Percentiles rank a stretch among this genome's conserved stretches.
These are phyloP conservation scores for Podila verticillata DNA, from an alignment of 192 early-diverging fungal genomes.

Conservation along the genomic window DNA sequence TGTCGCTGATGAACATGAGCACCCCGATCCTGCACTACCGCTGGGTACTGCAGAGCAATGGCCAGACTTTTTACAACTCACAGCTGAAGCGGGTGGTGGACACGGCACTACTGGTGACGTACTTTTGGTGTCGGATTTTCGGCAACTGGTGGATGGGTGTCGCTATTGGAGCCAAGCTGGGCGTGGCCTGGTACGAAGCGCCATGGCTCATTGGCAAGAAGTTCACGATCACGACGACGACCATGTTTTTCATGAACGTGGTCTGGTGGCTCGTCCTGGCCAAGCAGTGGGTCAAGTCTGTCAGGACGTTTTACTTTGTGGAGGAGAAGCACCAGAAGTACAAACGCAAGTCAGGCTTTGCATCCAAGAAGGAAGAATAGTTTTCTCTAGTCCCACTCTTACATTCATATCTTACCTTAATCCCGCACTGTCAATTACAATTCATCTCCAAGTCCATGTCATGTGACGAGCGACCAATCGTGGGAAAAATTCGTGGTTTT, in stretches of 20 bases:
- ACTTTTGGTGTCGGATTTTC: constrained; percentile 36
- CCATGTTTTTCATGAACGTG: constrained; percentile 37
- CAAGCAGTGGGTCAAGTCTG: constrained; percentile 21
- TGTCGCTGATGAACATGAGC: constrained; percentile 34
- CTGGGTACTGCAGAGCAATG: constrained; percentile 25
- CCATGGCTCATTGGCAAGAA: constrained; percentile 20
- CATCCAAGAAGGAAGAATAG: constrained; percentile 3
- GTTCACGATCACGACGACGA: constrained; percentile 28
- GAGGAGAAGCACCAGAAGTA: neutral
- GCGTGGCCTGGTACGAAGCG: constrained; percentile 24
- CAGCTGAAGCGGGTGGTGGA: constrained; percentile 21
- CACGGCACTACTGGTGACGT: constrained; percentile 24
- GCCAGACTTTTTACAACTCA: constrained; percentile 18
- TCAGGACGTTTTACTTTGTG: constrained; percentile 12
- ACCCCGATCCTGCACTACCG: constrained; percentile 28
- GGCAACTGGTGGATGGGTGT: constrained; percentile 36
- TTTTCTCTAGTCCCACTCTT: constrained; percentile 1
- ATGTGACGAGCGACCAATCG: no score
- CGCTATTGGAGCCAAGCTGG: constrained; percentile 22
- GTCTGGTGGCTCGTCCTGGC: constrained; percentile 25
- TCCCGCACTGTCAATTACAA: neutral
- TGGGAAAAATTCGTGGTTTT: neutral
- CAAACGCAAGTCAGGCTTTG: neutral
- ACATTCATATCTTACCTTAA: neutral
- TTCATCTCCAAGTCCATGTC: neutral